phyloP scores from a whole-genome alignment of 2,329 filamentous ascomycete genomes.

The Trichoderma afroharzianum region DNA sequence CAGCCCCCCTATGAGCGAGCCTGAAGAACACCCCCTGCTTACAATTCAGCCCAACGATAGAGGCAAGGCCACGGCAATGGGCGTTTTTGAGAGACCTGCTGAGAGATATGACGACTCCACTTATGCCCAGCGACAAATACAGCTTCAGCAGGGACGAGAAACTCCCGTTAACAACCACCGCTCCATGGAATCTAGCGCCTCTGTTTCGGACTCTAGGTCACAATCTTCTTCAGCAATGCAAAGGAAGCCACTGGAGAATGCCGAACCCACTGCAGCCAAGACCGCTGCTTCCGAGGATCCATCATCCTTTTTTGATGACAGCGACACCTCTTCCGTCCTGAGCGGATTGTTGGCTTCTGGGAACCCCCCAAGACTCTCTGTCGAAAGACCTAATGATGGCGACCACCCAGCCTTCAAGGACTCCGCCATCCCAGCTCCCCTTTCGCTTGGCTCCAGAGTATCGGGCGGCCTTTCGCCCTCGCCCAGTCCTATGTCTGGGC shows the following conservation, averaged over 20 bases:
- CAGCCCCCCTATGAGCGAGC: slow-evolving; percentile 64
- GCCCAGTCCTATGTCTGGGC: slow-evolving; percentile 13
- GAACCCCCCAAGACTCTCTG: slow-evolving; percentile 33
- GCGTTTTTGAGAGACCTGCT: slow-evolving; percentile 63
- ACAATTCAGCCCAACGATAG: slow-evolving; percentile 70
- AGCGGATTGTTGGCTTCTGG: slow-evolving; percentile 13
- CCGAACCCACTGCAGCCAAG: slow-evolving; percentile 28
- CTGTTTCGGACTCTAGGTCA: slow-evolving; percentile 40
- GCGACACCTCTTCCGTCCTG: slow-evolving; percentile 35
- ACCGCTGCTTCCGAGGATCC: slow-evolving; percentile 34
- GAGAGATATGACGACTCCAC: slow-evolving; percentile 80
- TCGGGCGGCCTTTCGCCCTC: neutral
- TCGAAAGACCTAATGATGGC: slow-evolving; percentile 49
- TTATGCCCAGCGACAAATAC: slow-evolving; percentile 76
- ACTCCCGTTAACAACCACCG: slow-evolving; percentile 48
- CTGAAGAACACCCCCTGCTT: slow-evolving; percentile 62
- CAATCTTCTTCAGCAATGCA: slow-evolving; percentile 46
- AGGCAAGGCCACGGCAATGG: slow-evolving; percentile 73
- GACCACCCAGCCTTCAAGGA: slow-evolving; percentile 54
- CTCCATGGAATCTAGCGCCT: slow-evolving; percentile 45
- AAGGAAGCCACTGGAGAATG: slow-evolving; percentile 33
- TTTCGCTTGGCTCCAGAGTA: slow-evolving; percentile 32
- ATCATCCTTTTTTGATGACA: slow-evolving; percentile 44
- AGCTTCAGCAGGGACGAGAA: slow-evolving; percentile 73
- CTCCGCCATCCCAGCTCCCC: slow-evolving; percentile 42